Evolutionary conservation across 2,329 filamentous ascomycete species (phyloP).

Genomic region (Fonsecaea pedrosoi): DNA sequence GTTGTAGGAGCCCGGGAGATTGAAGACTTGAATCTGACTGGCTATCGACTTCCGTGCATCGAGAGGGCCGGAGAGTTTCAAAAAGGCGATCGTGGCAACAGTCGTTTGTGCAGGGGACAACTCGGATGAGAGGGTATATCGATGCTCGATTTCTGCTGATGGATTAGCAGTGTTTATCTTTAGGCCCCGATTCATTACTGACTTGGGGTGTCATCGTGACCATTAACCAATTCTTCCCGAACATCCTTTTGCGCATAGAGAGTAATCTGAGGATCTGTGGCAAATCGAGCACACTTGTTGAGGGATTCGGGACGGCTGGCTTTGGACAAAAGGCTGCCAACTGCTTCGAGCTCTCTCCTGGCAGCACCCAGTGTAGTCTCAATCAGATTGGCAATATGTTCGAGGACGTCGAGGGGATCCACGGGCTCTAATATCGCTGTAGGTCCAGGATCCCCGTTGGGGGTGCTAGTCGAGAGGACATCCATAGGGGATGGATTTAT

Average conservation of each 20-base stretch:
- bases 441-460: slow-evolving; percentile 35
- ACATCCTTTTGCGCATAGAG: slow-evolving; percentile 89
- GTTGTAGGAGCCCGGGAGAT: slow-evolving; percentile 76
- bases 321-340: slow-evolving; percentile 82
- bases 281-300: slow-evolving; percentile 86
- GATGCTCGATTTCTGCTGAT: slow-evolving; percentile 57
- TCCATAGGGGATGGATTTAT: slow-evolving; percentile 34
- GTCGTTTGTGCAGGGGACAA: slow-evolving; percentile 81
- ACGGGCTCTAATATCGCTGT: slow-evolving; percentile 46
- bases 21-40: slow-evolving; percentile 90
- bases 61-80: slow-evolving; percentile 88
- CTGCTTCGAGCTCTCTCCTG: slow-evolving; percentile 76
- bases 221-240: slow-evolving; percentile 38
- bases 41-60: slow-evolving; percentile 81
- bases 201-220: slow-evolving; percentile 43
- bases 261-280: slow-evolving; percentile 79
- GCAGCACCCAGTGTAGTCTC: slow-evolving; percentile 76
- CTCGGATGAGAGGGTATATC: slow-evolving; percentile 81
- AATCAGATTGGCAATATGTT: slow-evolving; percentile 74
- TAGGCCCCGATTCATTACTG: slow-evolving; percentile 21
- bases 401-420: slow-evolving; percentile 72
- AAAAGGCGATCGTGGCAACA: slow-evolving; percentile 81
- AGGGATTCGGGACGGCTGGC: slow-evolving; percentile 77
- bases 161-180: slow-evolving; percentile 40
- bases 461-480: slow-evolving; percentile 35